These are phyloP conservation scores for Sclerotinia sclerotiorum DNA, from an alignment of 2,329 filamentous ascomycete species.

Conservation along the genomic window DNA sequence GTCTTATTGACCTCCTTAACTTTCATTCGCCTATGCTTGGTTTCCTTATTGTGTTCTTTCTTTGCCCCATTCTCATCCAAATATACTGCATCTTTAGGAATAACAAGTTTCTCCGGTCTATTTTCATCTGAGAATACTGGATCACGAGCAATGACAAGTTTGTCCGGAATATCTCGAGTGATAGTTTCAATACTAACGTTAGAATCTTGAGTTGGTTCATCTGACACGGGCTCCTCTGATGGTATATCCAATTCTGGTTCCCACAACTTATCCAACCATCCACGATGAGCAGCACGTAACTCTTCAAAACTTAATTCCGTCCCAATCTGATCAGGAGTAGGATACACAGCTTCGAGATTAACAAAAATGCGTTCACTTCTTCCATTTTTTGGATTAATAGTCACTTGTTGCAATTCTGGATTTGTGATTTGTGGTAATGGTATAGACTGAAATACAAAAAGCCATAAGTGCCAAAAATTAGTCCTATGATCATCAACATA, in stretches of 20 bases:
- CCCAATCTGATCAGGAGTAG: constrained; percentile 66
- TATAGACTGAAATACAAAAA: constrained; percentile 58
- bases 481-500: constrained; percentile 93
- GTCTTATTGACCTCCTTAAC: constrained; percentile 85
- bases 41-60: constrained; percentile 48
- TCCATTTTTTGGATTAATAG: constrained; percentile 74
- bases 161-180: constrained; percentile 40
- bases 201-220: constrained; percentile 25
- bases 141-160: constrained; percentile 40
- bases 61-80: constrained; percentile 59
- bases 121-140: constrained; percentile 58
- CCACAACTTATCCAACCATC: constrained; percentile 64
- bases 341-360: constrained; percentile 82
- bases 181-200: constrained; percentile 30
- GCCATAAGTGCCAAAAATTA: constrained; percentile 68
- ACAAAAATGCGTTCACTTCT: constrained; percentile 86
- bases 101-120: constrained; percentile 41
- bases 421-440: constrained; percentile 49
- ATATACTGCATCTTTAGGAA: constrained; percentile 42
- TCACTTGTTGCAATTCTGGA: constrained; percentile 71
- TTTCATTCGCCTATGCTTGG: constrained; percentile 69
- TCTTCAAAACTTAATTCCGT: constrained; percentile 91
- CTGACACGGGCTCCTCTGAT: constrained; percentile 13
- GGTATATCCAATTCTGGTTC: constrained; percentile 38
- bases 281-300: constrained; percentile 73